Percentiles rank a stretch among this genome's conserved stretches.
Conservation (phyloP, 2,329 filamentous ascomycete genomes). For the Beauveria asiatica region DNA sequence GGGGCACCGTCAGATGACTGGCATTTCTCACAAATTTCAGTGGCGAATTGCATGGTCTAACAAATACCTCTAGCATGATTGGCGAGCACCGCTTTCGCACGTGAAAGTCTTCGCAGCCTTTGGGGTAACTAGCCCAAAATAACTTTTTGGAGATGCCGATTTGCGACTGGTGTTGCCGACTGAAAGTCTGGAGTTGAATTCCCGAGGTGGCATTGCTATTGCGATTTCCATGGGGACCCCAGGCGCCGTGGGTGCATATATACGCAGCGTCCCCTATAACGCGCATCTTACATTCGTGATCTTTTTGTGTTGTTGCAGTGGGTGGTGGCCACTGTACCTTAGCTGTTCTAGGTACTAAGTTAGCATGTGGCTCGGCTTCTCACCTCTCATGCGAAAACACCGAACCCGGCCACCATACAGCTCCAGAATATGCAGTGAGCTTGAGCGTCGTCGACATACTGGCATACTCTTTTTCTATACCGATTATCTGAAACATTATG, state of each 20-base stretch:
- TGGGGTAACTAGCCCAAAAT: not conserved
- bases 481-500: not conserved
- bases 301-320: too few relatives aligned
- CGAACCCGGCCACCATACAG: not conserved
- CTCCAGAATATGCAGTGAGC: not conserved
- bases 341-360: too few relatives aligned
- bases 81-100: constrained; percentile 1
- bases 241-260: not conserved
- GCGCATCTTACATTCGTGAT: too few relatives aligned
- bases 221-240: not conserved
- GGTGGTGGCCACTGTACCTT: not conserved
- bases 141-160: not conserved
- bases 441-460: not conserved
- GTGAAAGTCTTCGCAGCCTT: not conserved
- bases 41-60: not conserved
- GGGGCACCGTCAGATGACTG: constrained; percentile 9
- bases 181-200: not conserved
- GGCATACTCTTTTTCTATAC: not conserved
- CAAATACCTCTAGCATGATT: constrained; percentile 6
- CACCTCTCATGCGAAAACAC: not conserved
- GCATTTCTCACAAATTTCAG: not conserved
- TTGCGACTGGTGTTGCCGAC: constrained; percentile 1
- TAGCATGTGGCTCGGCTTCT: constrained; percentile 2
- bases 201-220: not conserved
- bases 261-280: not conserved